Base-by-base conservation (phyloP, 495 filamentous ascomycete species). In the Choiromyces venosus region DNA sequence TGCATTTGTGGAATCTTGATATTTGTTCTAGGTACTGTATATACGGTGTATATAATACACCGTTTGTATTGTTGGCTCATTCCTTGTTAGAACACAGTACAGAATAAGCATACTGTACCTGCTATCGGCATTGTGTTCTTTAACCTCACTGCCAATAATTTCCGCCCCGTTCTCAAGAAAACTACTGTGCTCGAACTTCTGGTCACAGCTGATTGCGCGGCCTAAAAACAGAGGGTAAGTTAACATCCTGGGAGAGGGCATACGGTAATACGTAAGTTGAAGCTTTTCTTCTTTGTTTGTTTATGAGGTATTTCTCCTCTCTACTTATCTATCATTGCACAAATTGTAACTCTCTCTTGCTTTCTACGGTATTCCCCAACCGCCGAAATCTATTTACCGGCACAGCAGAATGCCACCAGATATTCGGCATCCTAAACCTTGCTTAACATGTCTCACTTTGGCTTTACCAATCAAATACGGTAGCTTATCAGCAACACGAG, bases 1-100 rank as follows among this genome's bases (percentile, higher is more conserved):
- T 18, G 69, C 74, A 4, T 78, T 75, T 65, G 74, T 77, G 52
- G 74, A 77, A 61, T 74, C 46, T 10, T 74, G 35, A 66, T 21
- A 4, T 42, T 6, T 72, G 29, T 44, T 72, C n/a, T n/a, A n/a
- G n/a, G n/a, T n/a, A n/a, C n/a, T n/a, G n/a, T n/a, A n/a, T n/a
- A n/a, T n/a, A n/a, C n/a, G 10, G n/a, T 29, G n/a, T n/a, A n/a
- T n/a, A n/a, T n/a, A 25, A 29, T 29, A 19, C n/a, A 5, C 3
- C n/a, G 10, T 25, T 5, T 29, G n/a, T 25, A 29, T 56, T 4
- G 9, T 29, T 12, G n/a, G n/a, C 19, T 29, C 10, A 19, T 14
- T 14, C 9, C 8, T 56, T 10, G n/a, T n/a, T n/a, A n/a, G n/a
- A n/a, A n/a, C n/a, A n/a, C n/a, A n/a, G n/a, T n/a, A n/a, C n/a